phyloP scores from a whole-genome alignment of 2,329 filamentous ascomycete genomes.

The Cytospora piceae region DNA sequence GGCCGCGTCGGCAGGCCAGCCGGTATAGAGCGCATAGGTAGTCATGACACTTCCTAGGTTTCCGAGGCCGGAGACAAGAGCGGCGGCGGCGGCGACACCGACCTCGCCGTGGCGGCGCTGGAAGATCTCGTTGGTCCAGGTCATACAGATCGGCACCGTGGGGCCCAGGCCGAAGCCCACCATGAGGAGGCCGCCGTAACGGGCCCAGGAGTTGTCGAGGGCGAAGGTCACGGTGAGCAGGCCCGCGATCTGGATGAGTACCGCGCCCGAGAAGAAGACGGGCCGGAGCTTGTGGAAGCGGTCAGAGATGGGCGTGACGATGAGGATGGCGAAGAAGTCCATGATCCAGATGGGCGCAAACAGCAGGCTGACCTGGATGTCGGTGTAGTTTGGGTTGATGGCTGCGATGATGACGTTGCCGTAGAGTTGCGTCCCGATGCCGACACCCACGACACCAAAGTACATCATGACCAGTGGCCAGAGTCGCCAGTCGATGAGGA shows the following conservation, averaged over 20 bases:
- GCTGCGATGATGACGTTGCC: conserved; percentile 82
- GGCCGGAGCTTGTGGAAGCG: conserved; percentile 81
- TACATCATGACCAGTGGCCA: conserved; percentile 92
- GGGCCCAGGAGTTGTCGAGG: conserved; percentile 71
- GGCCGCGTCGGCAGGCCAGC: conserved; percentile 78
- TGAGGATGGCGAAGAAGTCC: conserved; percentile 84
- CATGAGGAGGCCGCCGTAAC: conserved; percentile 86
- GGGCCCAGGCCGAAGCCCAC: conserved; percentile 89
- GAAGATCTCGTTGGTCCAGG: conserved; percentile 90
- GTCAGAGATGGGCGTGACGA: conserved; percentile 84
- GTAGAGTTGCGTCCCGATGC: conserved; percentile 87
- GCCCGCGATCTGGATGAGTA: conserved; percentile 78
- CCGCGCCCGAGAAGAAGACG: conserved; percentile 78
- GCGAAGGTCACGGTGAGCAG: conserved; percentile 80
- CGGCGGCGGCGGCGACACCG: conserved; percentile 83
- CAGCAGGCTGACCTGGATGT: conserved; percentile 77
- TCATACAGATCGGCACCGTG: conserved; percentile 91
- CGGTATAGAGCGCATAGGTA: conserved; percentile 86
- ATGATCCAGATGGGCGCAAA: conserved; percentile 94
- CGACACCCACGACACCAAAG: conserved; percentile 90
- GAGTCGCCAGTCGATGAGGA: conserved; percentile 83
- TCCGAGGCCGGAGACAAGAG: conserved; percentile 83
- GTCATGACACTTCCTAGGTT: conserved; percentile 86
- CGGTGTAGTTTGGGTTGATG: conserved; percentile 74
- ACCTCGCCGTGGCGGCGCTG: conserved; percentile 88